Evolutionary conservation across 2,329 filamentous ascomycete species (phyloP).

Genomic region (Hirsutella rhossiliensis): DNA sequence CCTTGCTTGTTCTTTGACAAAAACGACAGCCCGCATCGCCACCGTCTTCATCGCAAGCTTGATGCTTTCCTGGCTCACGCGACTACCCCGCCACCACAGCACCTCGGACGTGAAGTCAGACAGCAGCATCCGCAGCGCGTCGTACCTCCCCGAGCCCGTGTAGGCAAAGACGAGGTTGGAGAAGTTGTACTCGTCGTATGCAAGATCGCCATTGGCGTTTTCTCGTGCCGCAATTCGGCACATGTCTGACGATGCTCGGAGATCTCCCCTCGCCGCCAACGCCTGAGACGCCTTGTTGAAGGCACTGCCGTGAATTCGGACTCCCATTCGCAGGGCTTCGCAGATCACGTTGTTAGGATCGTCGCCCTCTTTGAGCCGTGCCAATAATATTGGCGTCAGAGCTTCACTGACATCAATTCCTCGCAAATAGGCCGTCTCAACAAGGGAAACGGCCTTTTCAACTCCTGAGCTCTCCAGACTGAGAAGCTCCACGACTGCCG

Average conservation of each 20-base stretch:
- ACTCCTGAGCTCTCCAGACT: conserved; percentile 15
- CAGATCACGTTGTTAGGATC: conserved; percentile 13
- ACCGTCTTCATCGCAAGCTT: conserved; percentile 24
- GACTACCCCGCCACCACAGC: conserved; percentile 24
- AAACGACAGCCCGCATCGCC: conserved; percentile 12
- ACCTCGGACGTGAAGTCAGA: conserved; percentile 15
- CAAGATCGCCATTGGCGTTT: conserved; percentile 22
- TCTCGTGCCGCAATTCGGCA: conserved; percentile 22
- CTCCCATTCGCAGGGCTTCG: conserved; percentile 13
- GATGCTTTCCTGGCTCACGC: conserved; percentile 23
- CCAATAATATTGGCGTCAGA: conserved; percentile 25
- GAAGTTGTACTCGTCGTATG: conserved; percentile 26
- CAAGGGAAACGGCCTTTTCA: conserved; percentile 23
- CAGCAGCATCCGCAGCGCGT: conserved; percentile 17
- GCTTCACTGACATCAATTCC: conserved; percentile 30
- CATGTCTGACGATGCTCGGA: conserved; percentile 16
- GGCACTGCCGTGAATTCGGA: conserved; percentile 20
- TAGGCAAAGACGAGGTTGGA: conserved; percentile 21
- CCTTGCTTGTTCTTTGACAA: conserved; percentile 1
- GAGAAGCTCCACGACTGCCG: conserved; percentile 33
- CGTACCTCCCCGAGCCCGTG: conserved; percentile 18
- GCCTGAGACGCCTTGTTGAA: conserved; percentile 23
- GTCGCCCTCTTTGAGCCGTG: conserved; percentile 22
- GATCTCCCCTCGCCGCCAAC: conserved; percentile 16
- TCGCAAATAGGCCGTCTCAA: conserved; percentile 23